Percentiles rank a stretch among this genome's conserved stretches.
Conservation (phyloP, 371 early-diverging fungal genomes). For the Syncephalastrum contaminatum region DNA sequence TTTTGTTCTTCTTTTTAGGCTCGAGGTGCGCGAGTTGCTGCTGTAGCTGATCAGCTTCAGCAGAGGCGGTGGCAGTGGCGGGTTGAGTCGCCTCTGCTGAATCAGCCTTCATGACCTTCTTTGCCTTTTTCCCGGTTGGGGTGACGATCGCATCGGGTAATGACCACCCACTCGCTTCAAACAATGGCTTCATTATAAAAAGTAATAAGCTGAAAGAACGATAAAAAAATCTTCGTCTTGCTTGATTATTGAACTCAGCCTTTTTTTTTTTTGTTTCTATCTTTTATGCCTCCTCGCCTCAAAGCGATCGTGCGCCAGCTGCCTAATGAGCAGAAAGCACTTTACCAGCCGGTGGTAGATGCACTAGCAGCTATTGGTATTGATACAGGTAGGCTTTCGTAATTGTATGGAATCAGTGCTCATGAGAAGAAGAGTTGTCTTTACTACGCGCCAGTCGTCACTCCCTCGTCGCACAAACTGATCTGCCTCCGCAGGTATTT, state of each 20-base stretch:
- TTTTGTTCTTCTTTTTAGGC: conserved; percentile 10
- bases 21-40: conserved; percentile 23
- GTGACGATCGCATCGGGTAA: conserved; percentile 29
- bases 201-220: neutral
- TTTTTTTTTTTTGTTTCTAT: no score
- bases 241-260: neutral
- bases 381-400: no score
- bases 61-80: conserved; percentile 7
- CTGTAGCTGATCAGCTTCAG: conserved; percentile 35
- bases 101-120: conserved; percentile 9
- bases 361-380: neutral
- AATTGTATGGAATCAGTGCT: no score
- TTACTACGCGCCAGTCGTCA: no score
- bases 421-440: no score
- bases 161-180: conserved; percentile 41
- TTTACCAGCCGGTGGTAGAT: neutral
- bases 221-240: neutral
- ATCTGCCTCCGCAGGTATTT: no score
- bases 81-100: conserved; percentile 6
- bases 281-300: no score
- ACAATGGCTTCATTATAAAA: conserved; percentile 29
- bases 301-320: no score
- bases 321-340: neutral
- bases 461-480: no score
- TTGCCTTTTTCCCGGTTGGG: conserved; percentile 13